These are phyloP conservation scores for Priceomyces medius DNA, from an alignment of 805 yeast genomes.

Conservation along the genomic window DNA sequence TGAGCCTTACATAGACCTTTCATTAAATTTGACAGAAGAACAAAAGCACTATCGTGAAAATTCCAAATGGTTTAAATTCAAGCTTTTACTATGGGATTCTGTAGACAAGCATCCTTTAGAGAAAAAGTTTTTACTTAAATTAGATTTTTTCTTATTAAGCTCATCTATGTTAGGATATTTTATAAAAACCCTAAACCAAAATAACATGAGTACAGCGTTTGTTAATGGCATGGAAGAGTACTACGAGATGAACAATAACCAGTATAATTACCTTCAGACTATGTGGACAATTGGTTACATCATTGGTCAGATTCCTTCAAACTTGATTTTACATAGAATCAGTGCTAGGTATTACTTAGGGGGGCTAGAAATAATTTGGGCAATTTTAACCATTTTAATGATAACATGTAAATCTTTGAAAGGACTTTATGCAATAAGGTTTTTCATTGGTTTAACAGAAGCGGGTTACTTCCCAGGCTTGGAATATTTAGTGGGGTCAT, in stretches of 20 bases:
- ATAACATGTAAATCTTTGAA: slow-evolving; percentile 22
- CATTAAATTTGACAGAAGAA: slow-evolving; percentile 18
- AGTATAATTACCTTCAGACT: slow-evolving; percentile 45
- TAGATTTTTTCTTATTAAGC: slow-evolving; percentile 48
- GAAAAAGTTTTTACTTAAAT: slow-evolving; percentile 30
- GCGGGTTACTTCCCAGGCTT: slow-evolving; percentile 57
- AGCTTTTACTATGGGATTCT: slow-evolving; percentile 36
- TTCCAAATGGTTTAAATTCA: slow-evolving; percentile 21
- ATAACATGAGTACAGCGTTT: slow-evolving; percentile 45
- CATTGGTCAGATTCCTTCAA: slow-evolving; percentile 51
- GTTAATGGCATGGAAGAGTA: slow-evolving; percentile 48
- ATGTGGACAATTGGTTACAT: slow-evolving; percentile 53
- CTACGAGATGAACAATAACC: slow-evolving; percentile 39
- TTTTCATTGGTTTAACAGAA: slow-evolving; percentile 45
- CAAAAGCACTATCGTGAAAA: slow-evolving; percentile 19
- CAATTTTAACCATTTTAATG: slow-evolving; percentile 26
- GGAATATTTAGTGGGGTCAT: slow-evolving; percentile 49
- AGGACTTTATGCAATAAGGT: slow-evolving; percentile 29
- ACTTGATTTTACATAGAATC: slow-evolving; percentile 32
- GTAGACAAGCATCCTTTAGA: slow-evolving; percentile 38
- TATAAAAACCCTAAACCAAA: slow-evolving; percentile 43
- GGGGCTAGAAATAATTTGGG: slow-evolving; percentile 34
- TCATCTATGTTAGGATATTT: slow-evolving; percentile 56
- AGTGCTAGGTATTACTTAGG: slow-evolving; percentile 38
- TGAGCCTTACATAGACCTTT: slow-evolving; percentile 22